Percentiles rank a stretch among this genome's conserved stretches.
Conservation (phyloP, 139 green algal species). For the Mesotaenium endlicherianum region DNA sequence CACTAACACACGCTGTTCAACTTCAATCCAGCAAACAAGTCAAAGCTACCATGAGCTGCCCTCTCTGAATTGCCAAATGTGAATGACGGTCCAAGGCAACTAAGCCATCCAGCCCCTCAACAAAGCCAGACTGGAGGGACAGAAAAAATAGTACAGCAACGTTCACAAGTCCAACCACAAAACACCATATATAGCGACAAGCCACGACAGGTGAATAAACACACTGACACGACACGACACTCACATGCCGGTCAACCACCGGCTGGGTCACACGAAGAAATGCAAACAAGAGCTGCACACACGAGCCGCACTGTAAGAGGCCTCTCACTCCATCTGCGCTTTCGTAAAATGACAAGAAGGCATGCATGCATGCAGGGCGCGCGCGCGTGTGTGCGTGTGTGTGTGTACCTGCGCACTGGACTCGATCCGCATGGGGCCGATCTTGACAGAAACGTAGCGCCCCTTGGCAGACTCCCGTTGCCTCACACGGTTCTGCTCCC, state of each 20-base stretch:
- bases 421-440: conserved; percentile 35
- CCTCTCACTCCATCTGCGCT: neutral
- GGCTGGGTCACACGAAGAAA: neutral
- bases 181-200: no score
- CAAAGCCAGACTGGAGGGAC: no score
- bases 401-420: conserved; percentile 40
- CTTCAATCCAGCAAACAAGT: no score
- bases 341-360: neutral
- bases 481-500: conserved; percentile 14
- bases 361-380: neutral
- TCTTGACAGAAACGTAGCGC: conserved; percentile 54
- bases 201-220: no score
- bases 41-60: no score
- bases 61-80: no score
- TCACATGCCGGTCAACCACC: neutral
- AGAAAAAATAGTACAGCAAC: no score
- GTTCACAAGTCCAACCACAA: no score
- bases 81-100: no score
- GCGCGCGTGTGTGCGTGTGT: neutral
- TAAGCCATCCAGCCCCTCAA: no score
- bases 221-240: neutral
- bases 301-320: neutral
- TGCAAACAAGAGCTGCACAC: neutral
- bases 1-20: no score
- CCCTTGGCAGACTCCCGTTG: conserved; percentile 35